phyloP scores from a whole-genome alignment of 257 asterid species.

The Solanum infundibuliforme region DNA sequence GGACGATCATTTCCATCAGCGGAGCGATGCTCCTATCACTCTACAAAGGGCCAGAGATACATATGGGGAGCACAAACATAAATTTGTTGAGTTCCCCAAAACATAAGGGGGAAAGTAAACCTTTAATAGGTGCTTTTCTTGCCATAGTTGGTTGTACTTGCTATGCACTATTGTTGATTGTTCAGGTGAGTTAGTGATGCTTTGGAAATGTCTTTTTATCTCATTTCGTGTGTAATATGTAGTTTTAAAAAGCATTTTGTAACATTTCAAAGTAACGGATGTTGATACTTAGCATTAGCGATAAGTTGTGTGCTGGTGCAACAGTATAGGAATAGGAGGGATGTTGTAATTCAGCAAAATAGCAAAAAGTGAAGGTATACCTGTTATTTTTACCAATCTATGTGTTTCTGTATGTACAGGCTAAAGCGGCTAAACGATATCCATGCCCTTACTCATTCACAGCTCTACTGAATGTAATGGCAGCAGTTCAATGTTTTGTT shows the following conservation, averaged over 20 bases:
- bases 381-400: background rate
- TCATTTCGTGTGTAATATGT: background rate
- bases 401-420: conserved; percentile 11
- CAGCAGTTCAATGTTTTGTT: conserved; percentile 39
- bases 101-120: background rate
- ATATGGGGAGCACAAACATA: conserved; percentile 30
- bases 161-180: conserved; percentile 48
- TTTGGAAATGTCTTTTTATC: background rate
- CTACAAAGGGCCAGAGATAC: conserved; percentile 48
- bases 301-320: background rate
- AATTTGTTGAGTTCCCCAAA: conserved; percentile 25
- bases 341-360: background rate
- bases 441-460: conserved; percentile 77
- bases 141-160: conserved; percentile 35
- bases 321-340: background rate
- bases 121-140: conserved; percentile 33
- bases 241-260: background rate
- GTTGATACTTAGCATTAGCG: background rate
- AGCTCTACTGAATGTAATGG: conserved; percentile 46
- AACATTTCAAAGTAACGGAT: background rate
- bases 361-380: background rate
- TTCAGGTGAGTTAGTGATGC: conserved; percentile 36
- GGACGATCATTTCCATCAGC: conserved; percentile 44
- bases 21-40: conserved; percentile 82
- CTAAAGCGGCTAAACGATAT: conserved; percentile 40